Base-by-base conservation (phyloP, 75 land plant genomes). In the Isoetes taiwanensis region DNA sequence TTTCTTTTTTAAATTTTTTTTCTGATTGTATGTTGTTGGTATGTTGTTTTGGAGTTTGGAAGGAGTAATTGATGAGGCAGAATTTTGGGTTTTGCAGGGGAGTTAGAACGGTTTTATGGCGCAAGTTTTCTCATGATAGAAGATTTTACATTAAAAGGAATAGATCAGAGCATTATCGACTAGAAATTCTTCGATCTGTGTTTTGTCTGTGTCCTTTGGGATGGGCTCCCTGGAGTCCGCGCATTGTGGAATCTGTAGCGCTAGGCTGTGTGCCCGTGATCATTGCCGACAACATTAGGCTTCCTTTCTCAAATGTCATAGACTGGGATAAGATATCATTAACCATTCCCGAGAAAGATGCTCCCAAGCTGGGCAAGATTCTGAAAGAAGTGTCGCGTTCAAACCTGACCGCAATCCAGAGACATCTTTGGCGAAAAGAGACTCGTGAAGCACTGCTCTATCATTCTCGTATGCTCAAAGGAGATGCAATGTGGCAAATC, bases 201-300 rank as follows among this genome's bases (percentile, higher is more conserved):
- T 90, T 86, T 66, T 90, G 97, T 72, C 75, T 90, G 20, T 85
- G 93, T 62, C 97, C 97, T 1, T 55, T 80, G 20, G 97, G 97
- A 34, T 90, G 97, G 97, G 97, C 97, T 0, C 97, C 97, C 26
- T 90, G 97, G 97, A 90, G 97, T 32, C 97, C 97, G 11, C 72
- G 97, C 25, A 78, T 90, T 0, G 97, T 86, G 0, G 97, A 90
- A 35, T 73, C 93, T 5, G 93, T 86, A 1, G 70, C 57, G 1
- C 59, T 74, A 1, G 97, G 97, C 9, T 90, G 97, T 58, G 76
- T 90, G n/a, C 97, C 97, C 32, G 87, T 90, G 6, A 86, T 90
- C 39, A 76, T 90, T 30, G 97, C 97, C 34, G 93, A 90, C 65
- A 80, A 72, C 55, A 80, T 86, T 46, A 70, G 75, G 11, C 70